Conservation (phyloP, 2,329 filamentous ascomycete genomes). For the Sarocladium brachiariae region DNA sequence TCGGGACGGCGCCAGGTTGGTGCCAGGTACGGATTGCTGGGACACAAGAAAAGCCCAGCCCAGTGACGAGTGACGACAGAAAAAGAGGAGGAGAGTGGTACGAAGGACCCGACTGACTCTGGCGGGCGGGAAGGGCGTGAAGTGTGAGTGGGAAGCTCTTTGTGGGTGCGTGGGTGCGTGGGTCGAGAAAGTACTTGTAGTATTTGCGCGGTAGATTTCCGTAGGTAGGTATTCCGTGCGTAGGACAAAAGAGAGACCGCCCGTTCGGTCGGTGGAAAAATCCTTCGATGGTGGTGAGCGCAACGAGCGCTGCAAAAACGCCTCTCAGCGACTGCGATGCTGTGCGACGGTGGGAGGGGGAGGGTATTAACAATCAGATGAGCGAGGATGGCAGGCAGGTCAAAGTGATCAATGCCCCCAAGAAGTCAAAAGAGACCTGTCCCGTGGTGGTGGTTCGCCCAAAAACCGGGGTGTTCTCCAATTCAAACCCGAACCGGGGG, state of each 20-base stretch:
- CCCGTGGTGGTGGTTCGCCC: conserved; percentile 8
- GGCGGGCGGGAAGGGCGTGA: conserved; percentile 6
- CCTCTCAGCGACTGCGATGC: too few relatives aligned
- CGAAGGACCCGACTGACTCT: conserved; percentile 8
- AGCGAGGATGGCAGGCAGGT: too few relatives aligned
- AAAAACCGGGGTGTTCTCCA: conserved; percentile 6
- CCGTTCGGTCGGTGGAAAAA: too few relatives aligned
- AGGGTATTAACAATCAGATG: too few relatives aligned
- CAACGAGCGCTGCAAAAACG: too few relatives aligned
- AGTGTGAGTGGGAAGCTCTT: not conserved
- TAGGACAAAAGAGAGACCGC: too few relatives aligned
- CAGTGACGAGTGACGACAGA: conserved; percentile 7
- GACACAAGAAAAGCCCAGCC: not conserved
- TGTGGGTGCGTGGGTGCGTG: not conserved
- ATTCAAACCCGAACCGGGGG: not conserved
- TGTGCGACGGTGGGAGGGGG: too few relatives aligned
- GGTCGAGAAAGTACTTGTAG: not conserved
- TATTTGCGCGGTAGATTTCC: too few relatives aligned
- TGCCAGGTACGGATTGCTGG: conserved; percentile 4
- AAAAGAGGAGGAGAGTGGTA: conserved; percentile 2
- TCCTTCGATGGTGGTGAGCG: too few relatives aligned
- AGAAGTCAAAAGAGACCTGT: not conserved
- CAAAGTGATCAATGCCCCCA: too few relatives aligned
- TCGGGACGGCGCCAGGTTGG: conserved; percentile 4
- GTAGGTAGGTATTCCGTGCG: too few relatives aligned